Conservation (phyloP, 2,329 filamentous ascomycete genomes). For the Massarina eburnea region DNA sequence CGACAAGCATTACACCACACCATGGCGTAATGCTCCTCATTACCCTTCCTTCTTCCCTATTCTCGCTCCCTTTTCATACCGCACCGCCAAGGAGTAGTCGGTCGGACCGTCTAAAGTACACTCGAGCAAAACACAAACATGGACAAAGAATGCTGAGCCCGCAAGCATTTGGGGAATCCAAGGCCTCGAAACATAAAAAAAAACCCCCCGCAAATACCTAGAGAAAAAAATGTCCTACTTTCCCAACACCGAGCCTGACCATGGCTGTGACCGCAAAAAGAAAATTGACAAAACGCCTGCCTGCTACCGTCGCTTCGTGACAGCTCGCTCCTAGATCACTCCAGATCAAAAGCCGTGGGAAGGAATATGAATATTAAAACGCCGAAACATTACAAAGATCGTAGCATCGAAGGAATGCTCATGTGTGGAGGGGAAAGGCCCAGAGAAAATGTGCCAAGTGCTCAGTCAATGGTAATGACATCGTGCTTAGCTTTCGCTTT, state of each 20-base stretch:
- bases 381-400: too few species aligned
- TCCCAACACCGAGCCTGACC: too few species aligned
- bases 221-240: background rate
- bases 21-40: too few species aligned
- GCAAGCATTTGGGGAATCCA: background rate
- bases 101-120: background rate
- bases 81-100: background rate
- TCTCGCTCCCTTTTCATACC: background rate
- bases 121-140: background rate
- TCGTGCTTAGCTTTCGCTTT: constrained; percentile 1
- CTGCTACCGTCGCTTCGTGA: too few species aligned
- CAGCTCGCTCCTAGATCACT: too few species aligned
- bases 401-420: background rate
- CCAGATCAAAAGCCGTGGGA: too few species aligned
- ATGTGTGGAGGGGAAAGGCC: background rate
- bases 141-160: background rate
- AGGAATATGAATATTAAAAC: too few species aligned
- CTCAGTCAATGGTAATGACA: constrained; percentile 8
- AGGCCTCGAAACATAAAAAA: background rate
- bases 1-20: too few species aligned
- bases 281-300: too few species aligned
- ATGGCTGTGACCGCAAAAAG: too few species aligned
- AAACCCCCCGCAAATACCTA: background rate
- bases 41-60: background rate
- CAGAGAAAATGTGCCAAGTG: too few species aligned